phyloP scores from a whole-genome alignment of 768 basidiomycete genomes.

The Suillus spraguei region DNA sequence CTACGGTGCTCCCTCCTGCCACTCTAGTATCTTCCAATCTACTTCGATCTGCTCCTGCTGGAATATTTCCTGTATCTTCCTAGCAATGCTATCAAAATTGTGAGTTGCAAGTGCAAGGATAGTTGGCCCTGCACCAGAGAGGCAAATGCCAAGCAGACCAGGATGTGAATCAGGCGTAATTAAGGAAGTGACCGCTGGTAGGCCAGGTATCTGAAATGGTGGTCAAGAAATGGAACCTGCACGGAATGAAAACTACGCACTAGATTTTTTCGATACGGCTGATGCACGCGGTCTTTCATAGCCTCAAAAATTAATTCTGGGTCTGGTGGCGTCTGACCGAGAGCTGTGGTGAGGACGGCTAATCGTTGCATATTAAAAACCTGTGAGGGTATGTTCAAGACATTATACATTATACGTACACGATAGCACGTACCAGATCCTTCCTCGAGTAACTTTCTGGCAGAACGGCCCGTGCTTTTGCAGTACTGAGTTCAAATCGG shows the following conservation, averaged over 20 bases:
- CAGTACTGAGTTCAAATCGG: slow-evolving; percentile 94
- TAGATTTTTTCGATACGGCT: slow-evolving; percentile 89
- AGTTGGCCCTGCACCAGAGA: slow-evolving; percentile 97
- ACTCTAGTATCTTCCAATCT: slow-evolving; percentile 90
- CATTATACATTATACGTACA: not conserved
- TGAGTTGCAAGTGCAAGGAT: slow-evolving; percentile 92
- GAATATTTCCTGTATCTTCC: slow-evolving; percentile 79
- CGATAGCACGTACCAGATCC: slow-evolving; percentile 70
- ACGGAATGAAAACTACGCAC: slow-evolving; percentile 46
- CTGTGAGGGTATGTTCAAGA: slow-evolving; percentile 42
- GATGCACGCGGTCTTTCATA: slow-evolving; percentile 98
- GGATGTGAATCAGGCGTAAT: slow-evolving; percentile 90
- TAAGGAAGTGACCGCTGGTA: slow-evolving; percentile 87
- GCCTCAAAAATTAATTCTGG: slow-evolving; percentile 98
- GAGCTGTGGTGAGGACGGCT: slow-evolving; percentile 93
- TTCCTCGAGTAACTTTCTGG: slow-evolving; percentile 84
- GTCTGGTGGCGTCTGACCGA: slow-evolving; percentile 89
- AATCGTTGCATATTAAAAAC: slow-evolving; percentile 97
- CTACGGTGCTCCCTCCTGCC: slow-evolving; percentile 43
- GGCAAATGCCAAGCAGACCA: slow-evolving; percentile 95
- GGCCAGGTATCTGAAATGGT: slow-evolving; percentile 81
- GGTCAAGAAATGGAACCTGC: not conserved
- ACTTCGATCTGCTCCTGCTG: slow-evolving; percentile 71
- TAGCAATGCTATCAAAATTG: slow-evolving; percentile 84
- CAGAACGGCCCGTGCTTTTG: slow-evolving; percentile 89